A percentile compares a stretch with the other conserved stretches of the same genome.
phyloP scores from a whole-genome alignment of 139 green algal species.

The Auxenochlorella protothecoides region DNA sequence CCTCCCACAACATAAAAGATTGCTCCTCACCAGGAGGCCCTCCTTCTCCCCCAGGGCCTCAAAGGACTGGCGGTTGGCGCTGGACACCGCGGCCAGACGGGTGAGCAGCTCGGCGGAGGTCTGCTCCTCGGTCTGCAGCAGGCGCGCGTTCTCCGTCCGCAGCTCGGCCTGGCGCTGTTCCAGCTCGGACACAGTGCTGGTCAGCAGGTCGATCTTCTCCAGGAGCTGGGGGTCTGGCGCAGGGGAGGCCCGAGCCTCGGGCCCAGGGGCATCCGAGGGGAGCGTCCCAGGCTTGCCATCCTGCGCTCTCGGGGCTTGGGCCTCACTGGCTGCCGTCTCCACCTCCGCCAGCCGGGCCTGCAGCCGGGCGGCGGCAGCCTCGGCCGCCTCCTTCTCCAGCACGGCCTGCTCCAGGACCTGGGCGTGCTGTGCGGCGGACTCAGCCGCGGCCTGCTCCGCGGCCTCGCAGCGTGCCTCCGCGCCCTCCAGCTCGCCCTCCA shows the following conservation, averaged over 20 bases:
- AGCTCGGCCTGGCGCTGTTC: neutral
- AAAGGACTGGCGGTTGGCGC: no score
- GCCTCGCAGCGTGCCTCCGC: constrained; percentile 22
- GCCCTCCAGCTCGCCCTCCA: constrained; percentile 30
- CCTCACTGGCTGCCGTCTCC: neutral
- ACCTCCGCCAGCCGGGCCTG: neutral
- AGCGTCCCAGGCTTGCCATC: neutral
- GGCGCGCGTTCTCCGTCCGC: neutral
- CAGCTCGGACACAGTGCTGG: neutral
- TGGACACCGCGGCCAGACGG: no score
- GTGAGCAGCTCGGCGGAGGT: no score
- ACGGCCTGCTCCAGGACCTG: no score
- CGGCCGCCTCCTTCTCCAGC: no score
- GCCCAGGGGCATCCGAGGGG: neutral
- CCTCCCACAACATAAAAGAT: no score
- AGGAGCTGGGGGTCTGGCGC: neutral
- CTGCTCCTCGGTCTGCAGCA: neutral
- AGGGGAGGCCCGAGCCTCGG: no score
- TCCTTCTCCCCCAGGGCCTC: no score
- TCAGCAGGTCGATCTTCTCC: neutral
- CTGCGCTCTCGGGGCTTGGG: neutral
- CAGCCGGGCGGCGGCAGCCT: no score
- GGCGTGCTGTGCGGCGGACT: no score
- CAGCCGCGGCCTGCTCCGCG: no score
- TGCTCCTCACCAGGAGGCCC: no score